Percentiles rank a stretch among this genome's conserved stretches.
phyloP scores from a whole-genome alignment of 192 early-diverging fungal genomes.

The Backusella macrospora region DNA sequence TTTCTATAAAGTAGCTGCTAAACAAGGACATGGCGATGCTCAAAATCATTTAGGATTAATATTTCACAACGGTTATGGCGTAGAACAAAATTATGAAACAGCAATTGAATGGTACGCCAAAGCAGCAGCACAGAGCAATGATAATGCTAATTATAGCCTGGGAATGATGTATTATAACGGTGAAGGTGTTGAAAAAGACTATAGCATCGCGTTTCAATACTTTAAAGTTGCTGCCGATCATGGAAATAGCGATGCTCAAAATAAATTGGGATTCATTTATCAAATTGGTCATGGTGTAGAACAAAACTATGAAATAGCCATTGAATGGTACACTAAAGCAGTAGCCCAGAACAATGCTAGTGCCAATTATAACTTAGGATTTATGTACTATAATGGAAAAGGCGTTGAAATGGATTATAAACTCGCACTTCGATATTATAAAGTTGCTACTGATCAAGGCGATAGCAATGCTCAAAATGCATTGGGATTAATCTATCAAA shows the following conservation, averaged over 20 bases:
- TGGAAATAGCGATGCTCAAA: too few species aligned
- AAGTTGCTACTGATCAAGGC: neutral
- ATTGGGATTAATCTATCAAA: slow-evolving; percentile 32
- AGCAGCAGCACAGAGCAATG: slow-evolving; percentile 27
- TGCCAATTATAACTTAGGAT: too few species aligned
- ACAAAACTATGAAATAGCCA: too few species aligned
- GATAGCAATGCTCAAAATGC: neutral
- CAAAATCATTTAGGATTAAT: neutral
- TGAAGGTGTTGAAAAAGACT: too few species aligned
- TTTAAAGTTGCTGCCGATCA: too few species aligned
- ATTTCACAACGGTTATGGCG: neutral
- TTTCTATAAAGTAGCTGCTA: neutral
- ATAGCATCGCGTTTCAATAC: too few species aligned
- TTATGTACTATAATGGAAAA: too few species aligned
- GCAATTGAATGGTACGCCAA: slow-evolving; percentile 32
- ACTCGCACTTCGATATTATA: too few species aligned
- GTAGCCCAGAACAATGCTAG: too few species aligned
- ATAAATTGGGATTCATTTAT: too few species aligned
- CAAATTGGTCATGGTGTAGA: neutral
- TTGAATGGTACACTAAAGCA: too few species aligned
- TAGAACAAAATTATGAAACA: slow-evolving; percentile 14
- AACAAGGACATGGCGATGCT: neutral
- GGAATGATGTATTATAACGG: slow-evolving; percentile 31
- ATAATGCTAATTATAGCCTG: slow-evolving; percentile 30
- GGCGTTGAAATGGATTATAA: too few species aligned